Evolutionary conservation across 2,329 filamentous ascomycete species (phyloP), one percentile per base, ranked within the genome.

Genomic region (Rugonectria rugulosa): DNA sequence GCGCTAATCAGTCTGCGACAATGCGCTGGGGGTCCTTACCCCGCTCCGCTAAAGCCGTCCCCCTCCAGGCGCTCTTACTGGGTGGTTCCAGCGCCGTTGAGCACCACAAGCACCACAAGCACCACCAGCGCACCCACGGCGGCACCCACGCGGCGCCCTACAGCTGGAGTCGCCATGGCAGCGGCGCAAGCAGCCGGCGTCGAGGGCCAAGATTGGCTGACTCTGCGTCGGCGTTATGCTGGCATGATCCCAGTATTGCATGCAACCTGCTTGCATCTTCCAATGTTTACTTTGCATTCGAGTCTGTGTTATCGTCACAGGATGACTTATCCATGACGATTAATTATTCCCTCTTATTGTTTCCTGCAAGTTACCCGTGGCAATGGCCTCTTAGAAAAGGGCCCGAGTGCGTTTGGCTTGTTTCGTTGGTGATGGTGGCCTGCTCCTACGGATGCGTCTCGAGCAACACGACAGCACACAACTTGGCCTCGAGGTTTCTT

Each of bases 101-200:
- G n/a, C n/a, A n/a, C n/a, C n/a, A n/a, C n/a, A n/a, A n/a, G n/a
- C n/a, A n/a, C n/a, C n/a, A n/a, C n/a, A n/a, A n/a, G n/a, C n/a
- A n/a, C n/a, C n/a, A n/a, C n/a, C n/a, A n/a, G n/a, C n/a, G n/a
- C n/a, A n/a, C n/a, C n/a, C n/a, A n/a, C n/a, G n/a, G n/a, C n/a
- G 52, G 56, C 36, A 38, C 52, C 40, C 55, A 46, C n/a, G 21
- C 34, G 51, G 36, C 49, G 34, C 51, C 47, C 41, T 57, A 57
- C 62, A 63, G 50, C 55, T 50, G 52, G 34, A 69, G 68, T 70
- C 68, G 65, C 68, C 68, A 68, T 69, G 66, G 68, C 68, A 69
- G 67, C 68, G 63, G 55, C 57, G 65, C 59, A 65, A 37, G 58
- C 57, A 67, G 52, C 60, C 59, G 60, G 48, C 48, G 53, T 24